Conservation (phyloP, 208 protist genomes). For the Leishmania arabica region DNA sequence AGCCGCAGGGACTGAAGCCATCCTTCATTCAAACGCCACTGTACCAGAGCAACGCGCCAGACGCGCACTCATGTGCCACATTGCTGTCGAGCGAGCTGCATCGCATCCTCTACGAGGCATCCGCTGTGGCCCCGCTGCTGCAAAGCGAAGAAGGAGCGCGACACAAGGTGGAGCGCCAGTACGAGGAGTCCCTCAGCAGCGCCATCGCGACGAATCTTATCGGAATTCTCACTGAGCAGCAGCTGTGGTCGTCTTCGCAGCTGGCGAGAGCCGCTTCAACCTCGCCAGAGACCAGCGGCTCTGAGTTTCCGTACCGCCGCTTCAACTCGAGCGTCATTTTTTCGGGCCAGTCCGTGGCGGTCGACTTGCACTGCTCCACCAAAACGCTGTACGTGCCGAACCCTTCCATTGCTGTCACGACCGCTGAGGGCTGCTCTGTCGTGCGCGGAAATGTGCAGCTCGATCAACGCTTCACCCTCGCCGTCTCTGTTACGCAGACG, state of each 20-base stretch:
- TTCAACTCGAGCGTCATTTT: conserved; percentile 33
- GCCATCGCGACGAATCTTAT: conserved; percentile 51
- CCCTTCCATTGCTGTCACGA: conserved; percentile 76
- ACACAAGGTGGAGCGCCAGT: conserved; percentile 48
- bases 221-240: conserved; percentile 35
- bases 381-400: conserved; percentile 69
- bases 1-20: conserved; percentile 64
- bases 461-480: conserved; percentile 57
- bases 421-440: conserved; percentile 45
- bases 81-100: conserved; percentile 63
- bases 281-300: neutral
- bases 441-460: conserved; percentile 67
- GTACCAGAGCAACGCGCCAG: conserved; percentile 48
- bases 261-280: neutral
- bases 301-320: conserved; percentile 11
- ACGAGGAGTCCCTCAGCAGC: conserved; percentile 36
- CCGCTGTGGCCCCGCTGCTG: conserved; percentile 61
- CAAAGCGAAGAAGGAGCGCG: conserved; percentile 57
- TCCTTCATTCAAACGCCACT: conserved; percentile 83
- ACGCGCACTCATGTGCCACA: conserved; percentile 52
- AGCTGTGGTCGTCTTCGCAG: neutral
- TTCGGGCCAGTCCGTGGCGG: conserved; percentile 36
- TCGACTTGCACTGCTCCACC: conserved; percentile 70
- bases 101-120: conserved; percentile 64
- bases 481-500: conserved; percentile 66